phyloP scores from a whole-genome alignment of 441 rosid genomes.

The Metrosideros polymorpha region DNA sequence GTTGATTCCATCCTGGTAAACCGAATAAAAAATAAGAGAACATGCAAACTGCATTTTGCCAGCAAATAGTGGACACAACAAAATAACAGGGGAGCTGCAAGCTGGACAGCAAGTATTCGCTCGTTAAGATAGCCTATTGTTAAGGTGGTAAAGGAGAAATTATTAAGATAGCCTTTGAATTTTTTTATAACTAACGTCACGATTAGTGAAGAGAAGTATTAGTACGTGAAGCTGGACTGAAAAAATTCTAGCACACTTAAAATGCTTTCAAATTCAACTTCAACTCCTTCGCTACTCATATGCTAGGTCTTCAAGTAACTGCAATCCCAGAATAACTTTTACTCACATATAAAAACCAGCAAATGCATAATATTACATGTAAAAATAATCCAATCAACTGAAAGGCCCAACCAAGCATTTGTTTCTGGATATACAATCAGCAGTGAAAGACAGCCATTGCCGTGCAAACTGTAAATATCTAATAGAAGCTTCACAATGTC shows the following conservation, averaged over 20 bases:
- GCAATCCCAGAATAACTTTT: neutral
- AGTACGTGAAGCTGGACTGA: neutral
- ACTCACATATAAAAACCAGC: neutral
- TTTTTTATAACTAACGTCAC: neutral
- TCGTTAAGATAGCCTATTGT: neutral
- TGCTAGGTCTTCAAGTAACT: neutral
- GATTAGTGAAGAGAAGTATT: neutral
- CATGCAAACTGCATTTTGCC: neutral
- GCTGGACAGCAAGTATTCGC: neutral
- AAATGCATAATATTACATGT: neutral
- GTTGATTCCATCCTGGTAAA: conserved; percentile 72
- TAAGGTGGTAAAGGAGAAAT: neutral
- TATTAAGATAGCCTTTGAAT: neutral
- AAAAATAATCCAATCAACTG: neutral
- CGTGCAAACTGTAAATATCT: neutral
- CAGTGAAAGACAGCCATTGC: neutral
- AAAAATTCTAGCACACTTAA: neutral
- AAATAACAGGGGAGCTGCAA: neutral
- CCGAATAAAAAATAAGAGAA: neutral
- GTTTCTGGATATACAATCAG: neutral
- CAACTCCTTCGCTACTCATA: neutral
- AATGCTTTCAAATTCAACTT: neutral
- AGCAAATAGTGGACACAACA: neutral
- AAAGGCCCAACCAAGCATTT: neutral
- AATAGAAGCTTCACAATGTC: neutral